Evolutionary conservation across 371 early-diverging fungal genomes (phyloP).

Genomic region (Syncephalastrum contaminatum): DNA sequence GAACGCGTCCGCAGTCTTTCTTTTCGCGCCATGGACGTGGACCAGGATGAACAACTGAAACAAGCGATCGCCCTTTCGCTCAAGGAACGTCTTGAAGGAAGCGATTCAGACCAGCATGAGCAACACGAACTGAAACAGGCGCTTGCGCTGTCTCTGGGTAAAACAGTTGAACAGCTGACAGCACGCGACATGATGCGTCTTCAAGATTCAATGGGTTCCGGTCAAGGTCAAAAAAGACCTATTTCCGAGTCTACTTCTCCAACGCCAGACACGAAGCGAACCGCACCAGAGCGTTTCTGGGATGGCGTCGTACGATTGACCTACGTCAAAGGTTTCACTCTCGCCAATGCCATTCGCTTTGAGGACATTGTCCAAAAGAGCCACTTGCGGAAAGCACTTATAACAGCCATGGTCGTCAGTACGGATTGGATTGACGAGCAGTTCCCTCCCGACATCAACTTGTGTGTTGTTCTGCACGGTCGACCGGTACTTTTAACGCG

Average conservation of each 20-base stretch:
- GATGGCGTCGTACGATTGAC: conserved; percentile 43
- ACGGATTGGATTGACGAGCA: conserved; percentile 42
- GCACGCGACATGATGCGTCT: conserved; percentile 23
- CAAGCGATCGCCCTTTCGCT: conserved; percentile 13
- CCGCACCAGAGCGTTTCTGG: conserved; percentile 19
- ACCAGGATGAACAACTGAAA: conserved; percentile 11
- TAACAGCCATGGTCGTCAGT: conserved; percentile 44
- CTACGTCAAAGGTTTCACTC: conserved; percentile 34
- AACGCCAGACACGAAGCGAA: neutral
- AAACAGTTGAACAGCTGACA: conserved; percentile 37
- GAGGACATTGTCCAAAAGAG: conserved; percentile 37
- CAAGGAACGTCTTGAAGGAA: neutral
- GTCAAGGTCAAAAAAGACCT: neutral
- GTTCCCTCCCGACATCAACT: conserved; percentile 31
- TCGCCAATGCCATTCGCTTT: conserved; percentile 29
- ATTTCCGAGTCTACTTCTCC: neutral
- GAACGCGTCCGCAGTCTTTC: no score
- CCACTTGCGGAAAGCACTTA: conserved; percentile 30
- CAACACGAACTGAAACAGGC: conserved; percentile 16
- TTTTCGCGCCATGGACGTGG: neutral
- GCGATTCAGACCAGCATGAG: neutral
- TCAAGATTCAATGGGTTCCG: no score
- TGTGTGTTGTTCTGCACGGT: conserved; percentile 43
- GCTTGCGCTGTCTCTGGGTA: conserved; percentile 41
- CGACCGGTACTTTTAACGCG: conserved; percentile 29